phyloP scores from a whole-genome alignment of 352 stramenopile genomes.

The Globisporangium radiosum region DNA sequence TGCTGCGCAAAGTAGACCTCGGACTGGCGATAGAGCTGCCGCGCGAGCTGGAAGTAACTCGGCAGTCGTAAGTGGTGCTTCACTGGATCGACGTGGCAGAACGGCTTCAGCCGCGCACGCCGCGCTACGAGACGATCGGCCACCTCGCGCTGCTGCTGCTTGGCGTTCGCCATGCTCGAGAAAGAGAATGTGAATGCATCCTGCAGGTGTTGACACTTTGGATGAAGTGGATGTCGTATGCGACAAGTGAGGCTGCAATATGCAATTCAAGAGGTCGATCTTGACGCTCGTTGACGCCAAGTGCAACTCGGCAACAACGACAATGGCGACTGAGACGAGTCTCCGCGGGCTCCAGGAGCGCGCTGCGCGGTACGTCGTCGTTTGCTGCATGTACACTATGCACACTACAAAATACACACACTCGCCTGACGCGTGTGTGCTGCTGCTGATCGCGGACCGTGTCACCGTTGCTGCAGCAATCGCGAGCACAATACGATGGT shows the following conservation, averaged over 20 bases:
- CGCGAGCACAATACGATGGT: constrained; percentile 67
- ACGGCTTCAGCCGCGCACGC: constrained; percentile 46
- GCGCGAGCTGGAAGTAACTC: constrained; percentile 66
- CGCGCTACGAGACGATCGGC: constrained; percentile 53
- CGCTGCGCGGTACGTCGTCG: constrained; percentile 23
- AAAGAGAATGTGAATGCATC: no score
- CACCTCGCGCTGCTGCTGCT: constrained; percentile 20
- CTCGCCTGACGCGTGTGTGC: background rate
- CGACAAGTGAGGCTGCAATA: background rate
- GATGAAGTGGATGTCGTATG: background rate
- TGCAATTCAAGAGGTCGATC: background rate
- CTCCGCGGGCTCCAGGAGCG: constrained; percentile 43
- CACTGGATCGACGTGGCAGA: constrained; percentile 57
- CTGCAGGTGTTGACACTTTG: no score
- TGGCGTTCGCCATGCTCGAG: constrained; percentile 1
- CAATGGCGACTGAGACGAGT: constrained; percentile 23
- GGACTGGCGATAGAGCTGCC: constrained; percentile 70
- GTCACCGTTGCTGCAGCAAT: constrained; percentile 29
- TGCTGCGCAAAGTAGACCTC: constrained; percentile 57
- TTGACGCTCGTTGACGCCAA: background rate
- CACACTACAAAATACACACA: no score
- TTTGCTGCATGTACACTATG: no score
- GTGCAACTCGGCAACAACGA: background rate
- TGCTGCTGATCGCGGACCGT: background rate
- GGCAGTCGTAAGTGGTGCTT: constrained; percentile 55